Conservation (phyloP, 2,329 filamentous ascomycete genomes). For the Diaporthe velutina region DNA sequence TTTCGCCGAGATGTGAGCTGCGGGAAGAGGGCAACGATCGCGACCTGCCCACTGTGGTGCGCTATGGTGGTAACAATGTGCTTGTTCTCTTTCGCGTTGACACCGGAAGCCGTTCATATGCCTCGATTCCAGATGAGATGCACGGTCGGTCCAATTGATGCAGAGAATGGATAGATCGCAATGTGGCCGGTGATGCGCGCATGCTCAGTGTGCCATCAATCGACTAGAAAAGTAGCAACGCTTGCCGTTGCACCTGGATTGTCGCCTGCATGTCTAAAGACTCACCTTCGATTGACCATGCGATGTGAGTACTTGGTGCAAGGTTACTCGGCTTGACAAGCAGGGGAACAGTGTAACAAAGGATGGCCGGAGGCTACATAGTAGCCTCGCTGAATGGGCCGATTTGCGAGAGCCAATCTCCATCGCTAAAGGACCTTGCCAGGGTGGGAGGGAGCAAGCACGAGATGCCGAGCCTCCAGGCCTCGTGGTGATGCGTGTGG, state of each 20-base stretch:
- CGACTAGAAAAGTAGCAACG: not conserved
- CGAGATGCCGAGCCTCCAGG: slow-evolving; percentile 31
- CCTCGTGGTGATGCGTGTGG: slow-evolving; percentile 20
- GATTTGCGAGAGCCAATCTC: slow-evolving; percentile 35
- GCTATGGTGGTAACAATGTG: too few relatives aligned
- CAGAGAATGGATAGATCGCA: not conserved
- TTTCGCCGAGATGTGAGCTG: not conserved
- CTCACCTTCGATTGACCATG: slow-evolving; percentile 25
- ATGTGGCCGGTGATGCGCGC: not conserved
- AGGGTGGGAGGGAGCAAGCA: slow-evolving; percentile 18
- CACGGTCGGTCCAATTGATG: slow-evolving; percentile 6
- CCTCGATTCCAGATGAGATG: not conserved
- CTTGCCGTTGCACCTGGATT: not conserved
- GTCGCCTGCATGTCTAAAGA: slow-evolving; percentile 6
- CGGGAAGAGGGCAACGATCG: not conserved
- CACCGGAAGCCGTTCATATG: not conserved
- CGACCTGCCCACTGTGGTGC: not conserved
- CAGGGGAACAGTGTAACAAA: slow-evolving; percentile 34
- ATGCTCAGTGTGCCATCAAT: not conserved
- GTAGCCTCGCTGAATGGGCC: slow-evolving; percentile 24
- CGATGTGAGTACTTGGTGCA: slow-evolving; percentile 30
- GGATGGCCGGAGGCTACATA: not conserved
- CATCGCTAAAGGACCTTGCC: slow-evolving; percentile 23
- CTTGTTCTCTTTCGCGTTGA: not conserved
- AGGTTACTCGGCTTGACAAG: slow-evolving; percentile 36